Evolutionary conservation across 257 asterid species (phyloP).

Genomic region (Fraxinus excelsior): DNA sequence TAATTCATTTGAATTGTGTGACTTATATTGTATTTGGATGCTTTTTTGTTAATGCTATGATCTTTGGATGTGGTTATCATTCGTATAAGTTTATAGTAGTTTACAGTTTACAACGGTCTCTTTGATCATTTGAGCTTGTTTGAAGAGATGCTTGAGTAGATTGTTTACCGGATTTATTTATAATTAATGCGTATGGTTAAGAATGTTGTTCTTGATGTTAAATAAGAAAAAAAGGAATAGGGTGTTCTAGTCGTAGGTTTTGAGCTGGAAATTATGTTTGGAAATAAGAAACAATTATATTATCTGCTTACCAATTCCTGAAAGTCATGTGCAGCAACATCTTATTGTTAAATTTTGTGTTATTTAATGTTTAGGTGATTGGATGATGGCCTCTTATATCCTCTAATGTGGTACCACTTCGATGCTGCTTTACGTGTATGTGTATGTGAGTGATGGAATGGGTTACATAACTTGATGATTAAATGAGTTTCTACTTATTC

Average conservation of each 20-base stretch:
- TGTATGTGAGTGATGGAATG: neutral
- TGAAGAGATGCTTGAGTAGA: neutral
- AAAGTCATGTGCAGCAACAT: neutral
- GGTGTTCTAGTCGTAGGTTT: neutral
- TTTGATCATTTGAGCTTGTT: conserved; percentile 14
- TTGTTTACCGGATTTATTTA: neutral
- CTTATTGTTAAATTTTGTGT: neutral
- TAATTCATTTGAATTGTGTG: conserved; percentile 5
- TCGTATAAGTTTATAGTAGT: neutral
- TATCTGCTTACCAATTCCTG: neutral
- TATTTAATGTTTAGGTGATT: neutral
- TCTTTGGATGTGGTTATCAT: neutral
- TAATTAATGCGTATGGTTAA: neutral
- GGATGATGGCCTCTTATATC: neutral
- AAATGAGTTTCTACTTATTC: neutral
- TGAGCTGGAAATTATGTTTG: neutral
- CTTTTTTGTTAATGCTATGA: neutral
- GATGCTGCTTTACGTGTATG: neutral
- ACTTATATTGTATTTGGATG: conserved; percentile 8
- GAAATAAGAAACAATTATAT: neutral
- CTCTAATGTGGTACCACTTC: neutral
- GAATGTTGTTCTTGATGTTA: neutral
- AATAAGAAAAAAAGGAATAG: neutral
- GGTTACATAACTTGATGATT: neutral
- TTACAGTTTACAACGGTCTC: neutral